Evolutionary conservation across 305 asterid genomes (phyloP).

Genomic region (Fraxinus sp.): DNA sequence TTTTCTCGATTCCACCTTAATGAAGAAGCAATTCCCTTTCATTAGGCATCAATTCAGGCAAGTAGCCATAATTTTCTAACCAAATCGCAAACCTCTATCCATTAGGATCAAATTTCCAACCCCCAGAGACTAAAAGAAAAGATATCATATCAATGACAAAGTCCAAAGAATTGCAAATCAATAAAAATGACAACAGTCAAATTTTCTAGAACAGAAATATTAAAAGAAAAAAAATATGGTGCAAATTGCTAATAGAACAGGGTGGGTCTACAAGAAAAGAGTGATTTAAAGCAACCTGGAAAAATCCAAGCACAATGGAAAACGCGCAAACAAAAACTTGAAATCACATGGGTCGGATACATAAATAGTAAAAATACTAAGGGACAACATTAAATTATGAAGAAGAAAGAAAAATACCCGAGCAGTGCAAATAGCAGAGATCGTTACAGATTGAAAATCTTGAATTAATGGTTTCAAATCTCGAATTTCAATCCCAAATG

Average conservation of each 20-base stretch:
- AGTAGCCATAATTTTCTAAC: not conserved
- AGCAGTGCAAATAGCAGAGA: constrained; percentile 7
- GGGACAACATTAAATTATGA: not conserved
- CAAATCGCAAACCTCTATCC: not conserved
- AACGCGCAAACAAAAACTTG: constrained; percentile 1
- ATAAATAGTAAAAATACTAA: constrained; percentile 2
- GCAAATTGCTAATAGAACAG: constrained; percentile 11
- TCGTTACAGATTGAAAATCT: constrained; percentile 18
- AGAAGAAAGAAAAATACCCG: constrained; percentile 28
- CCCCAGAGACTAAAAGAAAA: not conserved
- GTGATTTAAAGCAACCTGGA: not conserved
- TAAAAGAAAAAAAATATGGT: not conserved
- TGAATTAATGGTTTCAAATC: constrained; percentile 13
- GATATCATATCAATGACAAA: not conserved
- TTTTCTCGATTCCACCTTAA: not conserved
- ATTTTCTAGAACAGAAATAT: not conserved
- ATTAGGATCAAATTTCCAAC: not conserved
- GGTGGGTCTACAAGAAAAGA: constrained; percentile 27
- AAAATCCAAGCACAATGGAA: not conserved
- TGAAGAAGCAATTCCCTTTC: not conserved
- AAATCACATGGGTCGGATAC: constrained; percentile 15
- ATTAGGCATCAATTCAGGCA: not conserved
- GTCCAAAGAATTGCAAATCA: not conserved
- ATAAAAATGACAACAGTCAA: not conserved
- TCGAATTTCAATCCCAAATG: constrained; percentile 26